phyloP scores from a whole-genome alignment of 192 early-diverging fungal species.

The Umbelopsis isabellina region DNA sequence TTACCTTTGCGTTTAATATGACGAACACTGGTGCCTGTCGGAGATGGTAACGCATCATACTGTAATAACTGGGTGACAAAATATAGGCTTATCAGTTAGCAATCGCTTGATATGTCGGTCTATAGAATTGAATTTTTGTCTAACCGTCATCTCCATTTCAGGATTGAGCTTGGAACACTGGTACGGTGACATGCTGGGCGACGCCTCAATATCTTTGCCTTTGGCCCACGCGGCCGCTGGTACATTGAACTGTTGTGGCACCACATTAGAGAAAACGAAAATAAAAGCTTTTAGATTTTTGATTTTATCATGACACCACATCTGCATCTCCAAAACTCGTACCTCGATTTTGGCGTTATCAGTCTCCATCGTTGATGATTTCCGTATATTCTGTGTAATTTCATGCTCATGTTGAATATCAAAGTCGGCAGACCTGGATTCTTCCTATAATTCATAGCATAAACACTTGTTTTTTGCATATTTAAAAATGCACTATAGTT shows the following conservation, averaged over 20 bases:
- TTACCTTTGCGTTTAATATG: slow-evolving; percentile 37
- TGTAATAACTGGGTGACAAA: slow-evolving; percentile 27
- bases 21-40: slow-evolving; percentile 21
- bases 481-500: not conserved
- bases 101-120: slow-evolving; percentile 2
- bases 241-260: not conserved
- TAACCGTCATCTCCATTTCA: slow-evolving; percentile 41
- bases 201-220: slow-evolving; percentile 21
- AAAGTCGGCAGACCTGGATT: slow-evolving; percentile 32
- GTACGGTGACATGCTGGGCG: slow-evolving; percentile 19
- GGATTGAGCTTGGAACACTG: slow-evolving; percentile 41
- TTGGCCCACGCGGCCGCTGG: slow-evolving; percentile 28
- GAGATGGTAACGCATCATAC: slow-evolving; percentile 33
- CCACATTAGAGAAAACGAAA: not conserved
- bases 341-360: not conserved
- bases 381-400: slow-evolving; percentile 27
- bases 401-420: slow-evolving; percentile 35
- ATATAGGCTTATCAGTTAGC: not conserved
- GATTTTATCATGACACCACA: not conserved
- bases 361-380: slow-evolving; percentile 1
- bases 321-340: not conserved
- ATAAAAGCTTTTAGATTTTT: not conserved
- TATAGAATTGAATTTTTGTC: not conserved
- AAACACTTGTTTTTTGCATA: not conserved
- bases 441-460: slow-evolving; percentile 27